Evolutionary conservation across 1,284 basidiomycete genomes (phyloP).

Genomic region (Entoloma clypeatum): DNA sequence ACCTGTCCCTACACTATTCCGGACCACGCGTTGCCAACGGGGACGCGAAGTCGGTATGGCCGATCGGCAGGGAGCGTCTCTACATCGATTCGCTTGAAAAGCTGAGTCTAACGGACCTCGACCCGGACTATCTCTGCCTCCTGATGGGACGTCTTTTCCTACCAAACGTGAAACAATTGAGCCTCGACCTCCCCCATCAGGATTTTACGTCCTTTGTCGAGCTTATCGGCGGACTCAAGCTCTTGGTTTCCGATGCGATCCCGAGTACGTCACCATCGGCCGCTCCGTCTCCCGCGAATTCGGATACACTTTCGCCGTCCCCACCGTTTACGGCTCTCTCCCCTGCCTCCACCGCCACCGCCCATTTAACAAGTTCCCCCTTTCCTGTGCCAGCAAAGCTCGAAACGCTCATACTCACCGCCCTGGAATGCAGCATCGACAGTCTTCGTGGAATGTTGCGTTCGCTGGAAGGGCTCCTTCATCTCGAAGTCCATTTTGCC

Average conservation of each 20-base stretch:
- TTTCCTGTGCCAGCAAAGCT: slow-evolving; percentile 30
- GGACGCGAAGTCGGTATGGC: slow-evolving; percentile 31
- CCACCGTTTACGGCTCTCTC: not conserved
- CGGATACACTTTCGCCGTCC: slow-evolving; percentile 1
- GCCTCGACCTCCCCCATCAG: slow-evolving; percentile 49
- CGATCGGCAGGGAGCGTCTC: slow-evolving; percentile 29
- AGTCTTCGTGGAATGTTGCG: slow-evolving; percentile 39
- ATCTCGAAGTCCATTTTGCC: slow-evolving; percentile 47
- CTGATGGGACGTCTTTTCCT: slow-evolving; percentile 42
- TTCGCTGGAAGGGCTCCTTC: slow-evolving; percentile 31
- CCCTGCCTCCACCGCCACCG: slow-evolving; percentile 1
- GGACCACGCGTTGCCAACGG: slow-evolving; percentile 41
- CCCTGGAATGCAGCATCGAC: slow-evolving; percentile 39
- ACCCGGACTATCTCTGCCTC: slow-evolving; percentile 45
- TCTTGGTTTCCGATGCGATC: slow-evolving; percentile 6
- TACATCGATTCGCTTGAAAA: slow-evolving; percentile 39
- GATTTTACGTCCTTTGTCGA: slow-evolving; percentile 47
- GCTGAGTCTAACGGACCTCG: slow-evolving; percentile 49
- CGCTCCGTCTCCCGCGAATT: not conserved
- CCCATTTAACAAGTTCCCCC: slow-evolving; percentile 19
- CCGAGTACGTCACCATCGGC: not conserved
- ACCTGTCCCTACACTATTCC: slow-evolving; percentile 53
- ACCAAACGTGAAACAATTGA: slow-evolving; percentile 41
- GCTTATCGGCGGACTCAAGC: slow-evolving; percentile 30
- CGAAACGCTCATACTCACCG: slow-evolving; percentile 40